Percentiles rank a stretch among this genome's conserved stretches.
Conservation (phyloP, 306 rosid genomes). For the Begonia loranthoides region DNA sequence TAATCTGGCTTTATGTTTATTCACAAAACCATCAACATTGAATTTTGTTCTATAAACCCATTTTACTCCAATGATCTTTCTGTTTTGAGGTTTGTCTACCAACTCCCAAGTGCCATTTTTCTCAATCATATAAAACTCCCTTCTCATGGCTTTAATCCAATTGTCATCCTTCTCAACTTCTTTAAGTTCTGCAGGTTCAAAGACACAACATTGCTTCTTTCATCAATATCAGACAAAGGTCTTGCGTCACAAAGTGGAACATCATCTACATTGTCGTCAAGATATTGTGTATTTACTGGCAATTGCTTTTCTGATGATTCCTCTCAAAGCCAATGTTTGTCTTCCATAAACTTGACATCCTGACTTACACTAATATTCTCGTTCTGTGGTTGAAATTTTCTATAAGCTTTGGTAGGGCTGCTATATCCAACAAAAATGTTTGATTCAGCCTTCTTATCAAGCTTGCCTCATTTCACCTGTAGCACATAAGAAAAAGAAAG, state of each 20-base stretch:
- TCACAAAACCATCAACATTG: constrained; percentile 1
- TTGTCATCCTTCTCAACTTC: background rate
- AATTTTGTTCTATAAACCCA: constrained; percentile 2
- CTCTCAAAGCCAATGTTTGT: constrained; percentile 1
- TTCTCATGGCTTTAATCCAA: constrained; percentile 1
- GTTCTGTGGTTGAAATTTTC: too few relatives aligned
- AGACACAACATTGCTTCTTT: background rate
- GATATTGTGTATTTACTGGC: background rate
- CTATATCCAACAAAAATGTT: too few relatives aligned
- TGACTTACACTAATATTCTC: background rate
- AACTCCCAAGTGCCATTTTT: background rate
- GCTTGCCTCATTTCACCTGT: background rate
- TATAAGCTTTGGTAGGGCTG: constrained; percentile 6
- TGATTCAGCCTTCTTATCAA: constrained; percentile 2
- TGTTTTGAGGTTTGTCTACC: constrained; percentile 1
- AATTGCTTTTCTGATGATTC: too few relatives aligned
- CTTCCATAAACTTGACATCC: constrained; percentile 1
- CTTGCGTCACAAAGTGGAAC: background rate
- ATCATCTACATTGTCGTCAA: too few relatives aligned
- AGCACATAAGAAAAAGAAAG: background rate
- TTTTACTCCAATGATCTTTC: background rate
- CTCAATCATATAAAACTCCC: background rate
- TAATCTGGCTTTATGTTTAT: too few relatives aligned
- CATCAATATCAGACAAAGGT: background rate
- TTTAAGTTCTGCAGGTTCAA: background rate